Evolutionary conservation across 441 rosid species (phyloP), one percentile per base, ranked within the genome.

Genomic region (Corymbia calophylla): DNA sequence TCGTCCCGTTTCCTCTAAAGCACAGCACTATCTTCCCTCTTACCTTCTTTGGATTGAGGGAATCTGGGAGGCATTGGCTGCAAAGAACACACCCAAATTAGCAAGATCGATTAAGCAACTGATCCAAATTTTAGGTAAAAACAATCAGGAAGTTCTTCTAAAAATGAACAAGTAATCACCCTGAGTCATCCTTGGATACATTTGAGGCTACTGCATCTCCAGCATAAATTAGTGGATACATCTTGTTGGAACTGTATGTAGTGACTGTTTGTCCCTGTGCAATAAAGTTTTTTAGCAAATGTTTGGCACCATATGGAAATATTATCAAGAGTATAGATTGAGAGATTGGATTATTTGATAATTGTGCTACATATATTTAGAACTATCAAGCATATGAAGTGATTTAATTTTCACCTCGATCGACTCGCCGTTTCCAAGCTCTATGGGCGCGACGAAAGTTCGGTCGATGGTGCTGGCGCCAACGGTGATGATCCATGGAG

Each of bases 381-480:
- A 55, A 35, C 66, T 35, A 35, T 86, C 49, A 19, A 55, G 35
- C 49, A 35, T 10, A 56, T 4, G 16, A 25, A 66, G 31, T 77
- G 51, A n/a, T 19, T 7, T n/a, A 35, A 44, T 23, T 29, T 14
- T 90, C 93, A 95, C 99, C 92, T 90, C 88, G 31, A 97, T 23
- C 64, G 87, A 58, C 89, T 86, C 80, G 82, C 97, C 98, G 89
- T 94, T 96, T 60, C 98, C 98, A 15, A 97, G 95, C 88, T 89
- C 88, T 60, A 95, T 87, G 51, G 94, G 93, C 2, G 93, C 93
- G 0, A 87, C 27, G 64, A 97, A 95, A 80, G 88, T 88, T 27
- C 99, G 96, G 89, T 97, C 99, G n/a, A 97, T 23, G 87, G 93
- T 92, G 91, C 97, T 95, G 68, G 99, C 99, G 55, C 97, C 94